Evolutionary conservation across 1,284 basidiomycete species (phyloP).

Genomic region (Filobasidium uniguttulatum): DNA sequence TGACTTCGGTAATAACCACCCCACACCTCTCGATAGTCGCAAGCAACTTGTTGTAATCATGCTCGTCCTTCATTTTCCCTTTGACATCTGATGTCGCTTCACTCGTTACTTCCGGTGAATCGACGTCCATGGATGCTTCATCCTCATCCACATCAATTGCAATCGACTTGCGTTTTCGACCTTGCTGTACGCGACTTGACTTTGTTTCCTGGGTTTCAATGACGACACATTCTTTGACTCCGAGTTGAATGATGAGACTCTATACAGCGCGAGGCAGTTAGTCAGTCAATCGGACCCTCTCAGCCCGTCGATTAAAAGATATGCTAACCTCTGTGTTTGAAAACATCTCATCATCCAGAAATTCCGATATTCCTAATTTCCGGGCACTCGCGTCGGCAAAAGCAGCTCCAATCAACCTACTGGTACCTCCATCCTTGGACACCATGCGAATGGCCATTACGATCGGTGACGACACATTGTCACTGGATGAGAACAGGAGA

Average conservation of each 20-base stretch:
- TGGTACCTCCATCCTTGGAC: slow-evolving; percentile 39
- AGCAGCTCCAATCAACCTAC: slow-evolving; percentile 42
- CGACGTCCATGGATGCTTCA: too few species aligned
- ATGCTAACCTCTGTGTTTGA: slow-evolving; percentile 75
- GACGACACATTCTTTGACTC: slow-evolving; percentile 76
- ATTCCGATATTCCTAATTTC: slow-evolving; percentile 58
- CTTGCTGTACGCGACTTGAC: slow-evolving; percentile 1
- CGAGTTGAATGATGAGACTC: slow-evolving; percentile 90
- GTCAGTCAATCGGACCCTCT: too few species aligned
- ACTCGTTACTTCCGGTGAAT: slow-evolving; percentile 27
- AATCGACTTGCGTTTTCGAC: slow-evolving; percentile 4
- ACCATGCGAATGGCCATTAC: slow-evolving; percentile 77
- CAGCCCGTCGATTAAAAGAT: too few species aligned
- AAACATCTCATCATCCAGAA: slow-evolving; percentile 87
- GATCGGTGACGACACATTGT: slow-evolving; percentile 73
- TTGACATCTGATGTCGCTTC: slow-evolving; percentile 4
- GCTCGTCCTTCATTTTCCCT: slow-evolving; percentile 41
- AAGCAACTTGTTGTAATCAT: slow-evolving; percentile 72
- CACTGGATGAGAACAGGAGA: slow-evolving; percentile 70
- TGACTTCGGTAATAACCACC: slow-evolving; percentile 77
- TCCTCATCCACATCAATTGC: slow-evolving; percentile 10
- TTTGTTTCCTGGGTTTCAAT: slow-evolving; percentile 25
- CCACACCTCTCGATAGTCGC: slow-evolving; percentile 78
- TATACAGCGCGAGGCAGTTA: slow-evolving; percentile 29
- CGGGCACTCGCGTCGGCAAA: slow-evolving; percentile 45